Percentiles rank a stretch among this genome's conserved stretches.
These are phyloP conservation scores for Coleophoma crateriformis DNA, from an alignment of 2,329 filamentous ascomycete genomes.

Conservation along the genomic window DNA sequence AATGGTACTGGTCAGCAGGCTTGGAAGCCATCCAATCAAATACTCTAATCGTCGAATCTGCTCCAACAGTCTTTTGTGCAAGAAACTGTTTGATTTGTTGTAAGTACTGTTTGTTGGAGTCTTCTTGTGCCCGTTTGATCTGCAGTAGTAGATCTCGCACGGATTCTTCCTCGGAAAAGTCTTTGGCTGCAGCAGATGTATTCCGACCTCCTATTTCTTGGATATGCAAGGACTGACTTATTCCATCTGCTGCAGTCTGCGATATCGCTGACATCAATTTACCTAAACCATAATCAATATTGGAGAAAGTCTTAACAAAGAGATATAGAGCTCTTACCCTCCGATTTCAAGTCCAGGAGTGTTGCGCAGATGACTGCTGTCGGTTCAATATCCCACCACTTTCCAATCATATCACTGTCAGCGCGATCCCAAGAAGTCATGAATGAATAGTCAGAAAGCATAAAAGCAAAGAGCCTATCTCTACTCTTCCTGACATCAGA, in stretches of 20 bases:
- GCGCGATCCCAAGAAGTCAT: conserved; percentile 16
- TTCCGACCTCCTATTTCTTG: neutral
- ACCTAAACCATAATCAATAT: neutral
- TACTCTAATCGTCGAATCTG: conserved; percentile 1
- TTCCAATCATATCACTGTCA: conserved; percentile 8
- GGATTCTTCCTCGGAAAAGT: conserved; percentile 1
- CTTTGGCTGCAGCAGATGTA: neutral
- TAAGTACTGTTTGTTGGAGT: conserved; percentile 7
- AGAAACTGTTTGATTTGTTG: conserved; percentile 7
- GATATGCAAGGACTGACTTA: conserved; percentile 5
- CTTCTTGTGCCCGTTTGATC: conserved; percentile 8
- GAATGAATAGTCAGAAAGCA: conserved; percentile 13
- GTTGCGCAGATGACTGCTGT: conserved; percentile 11
- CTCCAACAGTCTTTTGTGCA: conserved; percentile 5
- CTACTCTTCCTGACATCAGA: conserved; percentile 6
- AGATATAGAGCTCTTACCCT: conserved; percentile 1
- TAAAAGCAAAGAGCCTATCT: conserved; percentile 11
- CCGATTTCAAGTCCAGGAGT: conserved; percentile 8
- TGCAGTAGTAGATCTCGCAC: conserved; percentile 9
- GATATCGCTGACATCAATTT: conserved; percentile 7
- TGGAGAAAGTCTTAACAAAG: neutral
- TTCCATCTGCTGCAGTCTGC: conserved; percentile 2
- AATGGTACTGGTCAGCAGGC: conserved; percentile 5
- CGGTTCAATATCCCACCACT: conserved; percentile 16
- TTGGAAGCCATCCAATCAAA: conserved; percentile 12